A percentile compares a stretch with the other conserved stretches of the same genome.
Conservation (phyloP, 2,329 filamentous ascomycete species). For the Pseudocercospora eumusae region DNA sequence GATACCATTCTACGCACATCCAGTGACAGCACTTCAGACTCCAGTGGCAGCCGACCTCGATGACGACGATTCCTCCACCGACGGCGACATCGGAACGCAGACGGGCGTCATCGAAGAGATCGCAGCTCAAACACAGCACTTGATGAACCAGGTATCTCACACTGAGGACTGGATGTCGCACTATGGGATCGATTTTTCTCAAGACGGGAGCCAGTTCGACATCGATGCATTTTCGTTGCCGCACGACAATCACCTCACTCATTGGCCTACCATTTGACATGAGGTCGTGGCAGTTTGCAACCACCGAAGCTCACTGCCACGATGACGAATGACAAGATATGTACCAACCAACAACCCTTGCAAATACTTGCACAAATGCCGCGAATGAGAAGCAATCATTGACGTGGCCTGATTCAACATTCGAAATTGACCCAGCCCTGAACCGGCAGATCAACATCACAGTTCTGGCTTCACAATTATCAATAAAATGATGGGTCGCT, state of each 20-base stretch:
- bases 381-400: neutral
- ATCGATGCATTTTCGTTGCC: conserved; percentile 19
- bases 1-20: conserved; percentile 26
- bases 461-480: neutral
- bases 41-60: conserved; percentile 12
- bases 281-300: conserved; percentile 9
- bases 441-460: neutral
- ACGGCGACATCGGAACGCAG: conserved; percentile 14
- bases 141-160: conserved; percentile 7
- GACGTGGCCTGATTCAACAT: neutral
- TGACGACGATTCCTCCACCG: conserved; percentile 12
- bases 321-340: neutral
- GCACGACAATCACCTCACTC: conserved; percentile 13
- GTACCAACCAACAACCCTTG: neutral
- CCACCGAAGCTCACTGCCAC: conserved; percentile 1
- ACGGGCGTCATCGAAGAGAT: conserved; percentile 3
- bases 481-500: no score
- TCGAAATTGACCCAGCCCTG: neutral
- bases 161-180: conserved; percentile 24
- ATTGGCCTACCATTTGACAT: conserved; percentile 19
- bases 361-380: neutral
- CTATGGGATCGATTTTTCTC: conserved; percentile 18
- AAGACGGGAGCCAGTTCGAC: conserved; percentile 14
- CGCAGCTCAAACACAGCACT: conserved; percentile 3
- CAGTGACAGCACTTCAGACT: conserved; percentile 17